Evolutionary conservation across 805 yeast genomes (phyloP).

Genomic region (Schwanniomyces polymorphus): DNA sequence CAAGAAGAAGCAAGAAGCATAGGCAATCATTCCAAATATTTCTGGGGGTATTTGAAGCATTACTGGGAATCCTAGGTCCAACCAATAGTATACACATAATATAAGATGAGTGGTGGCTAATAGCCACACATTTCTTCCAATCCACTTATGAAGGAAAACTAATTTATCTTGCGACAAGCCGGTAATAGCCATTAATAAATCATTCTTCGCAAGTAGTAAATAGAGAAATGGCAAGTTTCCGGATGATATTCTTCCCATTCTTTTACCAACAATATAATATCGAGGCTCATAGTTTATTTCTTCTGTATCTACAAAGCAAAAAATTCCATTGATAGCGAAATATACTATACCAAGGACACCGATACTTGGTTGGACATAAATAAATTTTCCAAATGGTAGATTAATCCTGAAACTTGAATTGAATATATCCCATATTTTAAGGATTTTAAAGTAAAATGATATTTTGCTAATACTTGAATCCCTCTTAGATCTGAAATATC

Average conservation of each 20-base stretch:
- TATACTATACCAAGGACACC: constrained; percentile 25
- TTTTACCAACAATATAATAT: constrained; percentile 40
- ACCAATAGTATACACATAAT: constrained; percentile 40
- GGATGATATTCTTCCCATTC: constrained; percentile 39
- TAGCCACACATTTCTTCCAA: constrained; percentile 39
- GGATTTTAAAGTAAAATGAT: constrained; percentile 21
- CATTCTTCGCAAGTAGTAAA: constrained; percentile 39
- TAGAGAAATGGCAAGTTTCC: constrained; percentile 41
- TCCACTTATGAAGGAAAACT: constrained; percentile 43
- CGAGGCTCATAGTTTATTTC: constrained; percentile 42
- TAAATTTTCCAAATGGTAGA: constrained; percentile 15
- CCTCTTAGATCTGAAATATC: constrained; percentile 25
- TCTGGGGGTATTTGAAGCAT: constrained; percentile 50
- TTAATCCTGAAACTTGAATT: constrained; percentile 25
- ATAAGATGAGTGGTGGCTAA: constrained; percentile 35
- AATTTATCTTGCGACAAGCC: constrained; percentile 45
- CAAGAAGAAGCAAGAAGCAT: constrained; percentile 33
- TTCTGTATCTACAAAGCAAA: constrained; percentile 28
- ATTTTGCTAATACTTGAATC: constrained; percentile 10
- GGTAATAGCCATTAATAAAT: constrained; percentile 34
- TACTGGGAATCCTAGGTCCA: constrained; percentile 31
- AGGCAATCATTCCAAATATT: constrained; percentile 50
- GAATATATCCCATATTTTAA: constrained; percentile 26
- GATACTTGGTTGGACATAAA: constrained; percentile 44
- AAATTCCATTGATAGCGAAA: constrained; percentile 25